phyloP scores from a whole-genome alignment of 176 grass and related monocot species.

The Aegilops bicornis region DNA sequence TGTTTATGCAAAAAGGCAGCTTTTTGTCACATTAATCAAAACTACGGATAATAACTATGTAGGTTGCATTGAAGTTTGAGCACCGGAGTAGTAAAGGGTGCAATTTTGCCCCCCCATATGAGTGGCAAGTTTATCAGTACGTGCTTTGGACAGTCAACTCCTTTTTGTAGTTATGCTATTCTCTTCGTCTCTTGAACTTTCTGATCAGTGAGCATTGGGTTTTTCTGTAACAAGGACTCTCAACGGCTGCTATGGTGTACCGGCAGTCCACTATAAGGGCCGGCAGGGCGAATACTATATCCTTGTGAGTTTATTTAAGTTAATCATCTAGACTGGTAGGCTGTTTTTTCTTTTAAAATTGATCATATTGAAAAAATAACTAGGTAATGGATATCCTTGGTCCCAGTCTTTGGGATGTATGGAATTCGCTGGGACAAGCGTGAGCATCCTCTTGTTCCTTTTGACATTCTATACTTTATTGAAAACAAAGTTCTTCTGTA shows the following conservation, averaged over 20 bases:
- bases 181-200: slow-evolving; percentile 11
- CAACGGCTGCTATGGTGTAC: slow-evolving; percentile 86
- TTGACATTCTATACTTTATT: slow-evolving; percentile 19
- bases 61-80: slow-evolving; percentile 93
- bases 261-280: slow-evolving; percentile 84
- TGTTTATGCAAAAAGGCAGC: slow-evolving; percentile 4
- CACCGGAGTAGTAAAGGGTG: slow-evolving; percentile 93
- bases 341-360: not conserved
- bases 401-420: slow-evolving; percentile 96
- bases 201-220: slow-evolving; percentile 27
- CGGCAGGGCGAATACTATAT: slow-evolving; percentile 88
- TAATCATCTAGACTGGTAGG: slow-evolving; percentile 22
- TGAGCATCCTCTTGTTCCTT: slow-evolving; percentile 40
- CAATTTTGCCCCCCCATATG: slow-evolving; percentile 87
- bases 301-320: slow-evolving; percentile 56
- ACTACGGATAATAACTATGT: not conserved
- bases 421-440: slow-evolving; percentile 88
- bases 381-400: slow-evolving; percentile 99
- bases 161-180: slow-evolving; percentile 14
- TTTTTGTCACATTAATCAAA: slow-evolving; percentile 23
- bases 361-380: slow-evolving; percentile 14
- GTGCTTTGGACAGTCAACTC: slow-evolving; percentile 22
- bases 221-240: slow-evolving; percentile 56
- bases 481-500: not conserved
- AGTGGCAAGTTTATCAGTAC: slow-evolving; percentile 98